Evolutionary conservation across 1,284 basidiomycete genomes (phyloP).

Genomic region (Leucoagaricus sp.): DNA sequence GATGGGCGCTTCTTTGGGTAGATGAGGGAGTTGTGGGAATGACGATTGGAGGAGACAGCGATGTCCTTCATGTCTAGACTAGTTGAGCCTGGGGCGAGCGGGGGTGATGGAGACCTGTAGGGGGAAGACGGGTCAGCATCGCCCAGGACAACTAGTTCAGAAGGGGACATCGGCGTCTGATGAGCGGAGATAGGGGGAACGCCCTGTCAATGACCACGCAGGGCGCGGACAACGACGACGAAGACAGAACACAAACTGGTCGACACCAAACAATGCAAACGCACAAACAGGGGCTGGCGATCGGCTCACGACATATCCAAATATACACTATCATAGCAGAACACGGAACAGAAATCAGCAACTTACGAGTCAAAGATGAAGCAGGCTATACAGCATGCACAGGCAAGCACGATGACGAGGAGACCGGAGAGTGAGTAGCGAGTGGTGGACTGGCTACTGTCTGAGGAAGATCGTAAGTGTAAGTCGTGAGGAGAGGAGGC

Average conservation of each 20-base stretch:
- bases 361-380: constrained; percentile 3
- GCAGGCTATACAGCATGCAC: constrained; percentile 7
- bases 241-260: not conserved
- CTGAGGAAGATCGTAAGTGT: constrained; percentile 41
- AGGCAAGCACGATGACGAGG: not conserved
- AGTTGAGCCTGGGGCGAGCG: constrained; percentile 41
- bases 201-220: constrained; percentile 1
- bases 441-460: constrained; percentile 31
- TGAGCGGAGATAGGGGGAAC: constrained; percentile 7
- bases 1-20: constrained; percentile 84
- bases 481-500: constrained; percentile 51
- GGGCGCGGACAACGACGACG: not conserved
- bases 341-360: not conserved
- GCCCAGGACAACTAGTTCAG: constrained; percentile 3
- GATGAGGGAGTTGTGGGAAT: constrained; percentile 58
- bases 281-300: constrained; percentile 13
- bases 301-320: constrained; percentile 2
- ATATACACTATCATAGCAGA: constrained; percentile 7
- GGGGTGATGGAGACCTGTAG: constrained; percentile 45
- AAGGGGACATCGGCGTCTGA: constrained; percentile 11
- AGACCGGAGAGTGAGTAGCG: constrained; percentile 18
- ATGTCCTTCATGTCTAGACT: constrained; percentile 72
- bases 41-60: constrained; percentile 54
- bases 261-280: constrained; percentile 3
- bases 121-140: constrained; percentile 17